Evolutionary conservation across 1,284 basidiomycete genomes (phyloP).

Genomic region (Cystobasidiaceae sp.): DNA sequence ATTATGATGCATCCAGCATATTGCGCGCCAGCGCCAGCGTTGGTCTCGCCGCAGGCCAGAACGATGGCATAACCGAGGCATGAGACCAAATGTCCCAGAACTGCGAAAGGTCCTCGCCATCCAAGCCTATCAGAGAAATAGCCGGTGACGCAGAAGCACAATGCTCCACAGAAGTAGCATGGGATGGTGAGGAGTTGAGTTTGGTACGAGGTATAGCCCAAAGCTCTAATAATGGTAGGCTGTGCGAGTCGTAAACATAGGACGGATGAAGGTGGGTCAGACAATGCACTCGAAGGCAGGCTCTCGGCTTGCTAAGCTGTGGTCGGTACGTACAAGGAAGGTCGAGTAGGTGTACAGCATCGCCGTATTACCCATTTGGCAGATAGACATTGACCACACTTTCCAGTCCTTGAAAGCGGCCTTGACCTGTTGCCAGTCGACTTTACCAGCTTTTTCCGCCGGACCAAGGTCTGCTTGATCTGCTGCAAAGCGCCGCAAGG

Average conservation of each 20-base stretch:
- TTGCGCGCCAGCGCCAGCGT: neutral
- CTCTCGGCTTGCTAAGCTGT: neutral
- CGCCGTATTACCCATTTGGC: neutral
- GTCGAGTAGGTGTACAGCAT: neutral
- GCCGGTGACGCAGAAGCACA: neutral
- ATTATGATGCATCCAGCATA: neutral
- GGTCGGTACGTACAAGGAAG: neutral
- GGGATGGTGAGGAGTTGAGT: neutral
- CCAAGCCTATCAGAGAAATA: neutral
- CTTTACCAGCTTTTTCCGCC: neutral
- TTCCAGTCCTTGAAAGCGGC: slow-evolving; percentile 3
- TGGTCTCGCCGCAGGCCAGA: neutral
- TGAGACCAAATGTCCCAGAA: neutral
- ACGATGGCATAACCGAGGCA: neutral
- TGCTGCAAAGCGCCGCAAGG: neutral
- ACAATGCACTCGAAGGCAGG: neutral
- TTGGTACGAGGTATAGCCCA: neutral
- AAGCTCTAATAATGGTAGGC: neutral
- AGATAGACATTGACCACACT: neutral
- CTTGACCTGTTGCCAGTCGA: neutral
- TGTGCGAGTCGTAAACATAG: neutral
- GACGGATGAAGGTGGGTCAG: neutral
- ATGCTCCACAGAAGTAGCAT: neutral
- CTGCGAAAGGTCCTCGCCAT: neutral
- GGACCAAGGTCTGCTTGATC: neutral